Evolutionary conservation across 2,329 filamentous ascomycete genomes (phyloP), one percentile per base, ranked within the genome.

Genomic region (Arthroderma uncinatum): DNA sequence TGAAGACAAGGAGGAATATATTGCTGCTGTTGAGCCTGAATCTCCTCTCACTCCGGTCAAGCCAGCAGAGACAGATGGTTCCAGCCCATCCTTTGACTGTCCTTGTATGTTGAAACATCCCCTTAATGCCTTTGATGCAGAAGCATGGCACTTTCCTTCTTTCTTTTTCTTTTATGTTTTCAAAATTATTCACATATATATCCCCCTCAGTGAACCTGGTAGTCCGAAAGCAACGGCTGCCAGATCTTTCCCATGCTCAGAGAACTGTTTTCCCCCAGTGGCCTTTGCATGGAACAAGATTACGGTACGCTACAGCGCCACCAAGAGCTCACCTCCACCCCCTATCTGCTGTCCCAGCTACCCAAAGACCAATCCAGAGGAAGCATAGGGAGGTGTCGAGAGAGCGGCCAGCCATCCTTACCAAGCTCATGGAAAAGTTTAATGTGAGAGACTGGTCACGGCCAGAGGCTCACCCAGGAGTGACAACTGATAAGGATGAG

Each of bases 341-440:
- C 12, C 44, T 48, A 2, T 7, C 44, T 16, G 10, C 44, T 28
- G 25, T 21, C 21, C 44, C 21, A 8, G 23, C 23, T n/a, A 48
- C 21, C 9, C 44, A 28, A 30, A 48, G 23, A 10, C 44, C 21
- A 7, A 12, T 28, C 34, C 8, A 34, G 16, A 53, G 28, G 14
- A 53, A 28, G 5, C 14, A 37, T 34, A 34, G 30, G 34, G 50
- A 21, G 50, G 50, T 53, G 5, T 23, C 30, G 30, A 36, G 25
- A 53, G 53, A 55, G 37, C 16, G 53, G 36, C 53, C 53, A 25
- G 36, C 48, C 25, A 56, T 60, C 39, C 39, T 60, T 28, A 53
- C 47, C 14, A 56, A 60, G 25, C 53, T 60, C 16, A 60, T 58
- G 57, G 54, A 54, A 2, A 54, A 52, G 23, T 52, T 58, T 21